Evolutionary conservation across 495 filamentous ascomycete species (phyloP).

Genomic region (Oidiodendron maius): DNA sequence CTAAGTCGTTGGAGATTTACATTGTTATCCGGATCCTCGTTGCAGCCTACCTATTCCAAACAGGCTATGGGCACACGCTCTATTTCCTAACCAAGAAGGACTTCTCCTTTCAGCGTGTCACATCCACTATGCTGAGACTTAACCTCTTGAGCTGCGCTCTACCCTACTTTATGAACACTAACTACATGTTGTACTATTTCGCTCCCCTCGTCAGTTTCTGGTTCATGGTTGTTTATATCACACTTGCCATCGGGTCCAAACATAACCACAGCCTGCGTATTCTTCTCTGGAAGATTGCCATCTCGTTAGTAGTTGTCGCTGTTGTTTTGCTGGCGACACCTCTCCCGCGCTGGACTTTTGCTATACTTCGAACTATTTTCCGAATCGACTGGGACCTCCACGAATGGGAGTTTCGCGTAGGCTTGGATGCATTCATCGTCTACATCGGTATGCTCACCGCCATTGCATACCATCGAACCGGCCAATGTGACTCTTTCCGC

Average conservation of each 20-base stretch:
- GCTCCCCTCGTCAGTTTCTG: slow-evolving; percentile 54
- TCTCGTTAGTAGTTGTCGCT: too few species aligned
- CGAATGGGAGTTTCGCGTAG: slow-evolving; percentile 40
- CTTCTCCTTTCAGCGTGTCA: slow-evolving; percentile 46
- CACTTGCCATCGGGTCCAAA: slow-evolving; percentile 32
- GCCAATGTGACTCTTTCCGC: slow-evolving; percentile 20
- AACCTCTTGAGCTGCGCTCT: slow-evolving; percentile 49
- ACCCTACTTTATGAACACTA: too few species aligned
- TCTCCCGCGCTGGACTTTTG: too few species aligned
- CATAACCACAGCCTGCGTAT: slow-evolving; percentile 36
- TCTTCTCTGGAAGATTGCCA: slow-evolving; percentile 42
- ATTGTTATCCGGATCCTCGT: slow-evolving; percentile 47
- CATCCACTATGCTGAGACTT: slow-evolving; percentile 43
- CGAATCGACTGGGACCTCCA: slow-evolving; percentile 37
- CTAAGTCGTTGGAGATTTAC: slow-evolving; percentile 45
- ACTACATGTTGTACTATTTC: slow-evolving; percentile 57
- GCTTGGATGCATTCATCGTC: slow-evolving; percentile 44
- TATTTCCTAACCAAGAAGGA: slow-evolving; percentile 48
- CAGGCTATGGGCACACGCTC: slow-evolving; percentile 52
- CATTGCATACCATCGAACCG: slow-evolving; percentile 24
- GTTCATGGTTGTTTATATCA: slow-evolving; percentile 50
- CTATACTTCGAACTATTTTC: slow-evolving; percentile 33
- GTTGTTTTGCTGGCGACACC: too few species aligned
- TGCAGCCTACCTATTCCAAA: slow-evolving; percentile 57
- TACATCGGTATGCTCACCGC: slow-evolving; percentile 48